These are phyloP conservation scores for Saccharomyces hybrid DNA, from an alignment of 1,139 yeast genomes.

Conservation along the genomic window DNA sequence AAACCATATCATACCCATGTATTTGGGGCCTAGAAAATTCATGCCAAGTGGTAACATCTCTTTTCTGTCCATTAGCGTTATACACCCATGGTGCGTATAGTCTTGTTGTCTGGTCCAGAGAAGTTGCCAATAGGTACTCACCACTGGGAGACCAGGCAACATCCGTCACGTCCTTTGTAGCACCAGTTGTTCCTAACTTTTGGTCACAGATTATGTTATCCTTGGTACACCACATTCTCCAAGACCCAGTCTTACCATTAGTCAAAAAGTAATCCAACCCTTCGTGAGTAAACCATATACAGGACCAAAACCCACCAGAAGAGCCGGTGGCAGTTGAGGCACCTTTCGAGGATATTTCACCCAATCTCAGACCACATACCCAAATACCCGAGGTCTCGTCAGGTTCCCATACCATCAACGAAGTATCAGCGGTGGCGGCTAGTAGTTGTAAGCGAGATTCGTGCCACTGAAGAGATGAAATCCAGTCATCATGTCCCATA, in stretches of 20 bases:
- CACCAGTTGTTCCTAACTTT: constrained; percentile 63
- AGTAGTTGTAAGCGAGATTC: constrained; percentile 53
- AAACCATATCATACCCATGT: constrained; percentile 95
- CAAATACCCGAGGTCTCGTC: constrained; percentile 83
- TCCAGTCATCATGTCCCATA: constrained; percentile 99
- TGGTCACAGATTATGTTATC: constrained; percentile 44
- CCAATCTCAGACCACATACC: constrained; percentile 74
- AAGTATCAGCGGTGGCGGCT: constrained; percentile 89
- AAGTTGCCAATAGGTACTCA: constrained; percentile 61
- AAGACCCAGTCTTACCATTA: constrained; percentile 86
- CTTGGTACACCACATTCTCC: constrained; percentile 63
- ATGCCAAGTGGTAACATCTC: constrained; percentile 50
- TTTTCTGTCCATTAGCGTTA: constrained; percentile 28
- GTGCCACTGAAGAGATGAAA: constrained; percentile 79
- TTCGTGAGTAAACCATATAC: constrained; percentile 60
- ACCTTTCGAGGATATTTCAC: constrained; percentile 90
- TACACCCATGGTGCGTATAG: constrained; percentile 57
- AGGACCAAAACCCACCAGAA: constrained; percentile 94
- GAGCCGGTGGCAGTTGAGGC: constrained; percentile 98
- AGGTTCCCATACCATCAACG: constrained; percentile 93
- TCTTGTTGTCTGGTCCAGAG: constrained; percentile 90
- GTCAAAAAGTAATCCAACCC: constrained; percentile 53
- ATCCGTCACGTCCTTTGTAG: constrained; percentile 68
- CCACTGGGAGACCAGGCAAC: constrained; percentile 70
- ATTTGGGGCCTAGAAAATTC: constrained; percentile 96